A percentile compares a stretch with the other conserved stretches of the same genome.
phyloP scores from a whole-genome alignment of 2,329 filamentous ascomycete genomes.

The Diaporthe capsici region DNA sequence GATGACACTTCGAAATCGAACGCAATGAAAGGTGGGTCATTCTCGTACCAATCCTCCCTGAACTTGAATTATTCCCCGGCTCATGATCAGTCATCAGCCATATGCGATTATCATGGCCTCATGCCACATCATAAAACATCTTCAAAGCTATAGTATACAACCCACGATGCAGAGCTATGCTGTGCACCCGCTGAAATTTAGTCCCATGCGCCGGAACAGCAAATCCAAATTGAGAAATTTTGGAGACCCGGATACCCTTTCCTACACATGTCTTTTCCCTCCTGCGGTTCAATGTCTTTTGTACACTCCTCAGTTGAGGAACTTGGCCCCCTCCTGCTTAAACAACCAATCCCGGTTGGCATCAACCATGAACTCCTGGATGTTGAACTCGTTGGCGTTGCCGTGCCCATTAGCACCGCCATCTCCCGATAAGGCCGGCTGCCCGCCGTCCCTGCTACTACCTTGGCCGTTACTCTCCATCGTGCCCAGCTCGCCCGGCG shows the following conservation, averaged over 20 bases:
- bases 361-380: slow-evolving; percentile 83
- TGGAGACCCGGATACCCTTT: background rate
- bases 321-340: slow-evolving; percentile 61
- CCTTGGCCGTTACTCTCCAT: slow-evolving; percentile 44
- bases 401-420: slow-evolving; percentile 41
- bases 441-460: slow-evolving; percentile 42
- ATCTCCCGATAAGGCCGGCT: slow-evolving; percentile 39
- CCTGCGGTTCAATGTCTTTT: background rate
- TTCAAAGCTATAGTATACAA: slow-evolving; percentile 2
- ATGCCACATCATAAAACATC: background rate
- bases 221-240: background rate
- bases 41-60: background rate
- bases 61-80: background rate
- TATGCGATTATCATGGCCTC: slow-evolving; percentile 14
- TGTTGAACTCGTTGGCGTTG: slow-evolving; percentile 76
- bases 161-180: background rate
- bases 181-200: background rate
- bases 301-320: slow-evolving; percentile 40
- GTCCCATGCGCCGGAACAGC: background rate
- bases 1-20: background rate
- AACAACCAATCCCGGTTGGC: slow-evolving; percentile 83
- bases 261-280: background rate
- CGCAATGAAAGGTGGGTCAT: background rate
- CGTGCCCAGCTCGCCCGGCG: slow-evolving; percentile 49
- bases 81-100: slow-evolving; percentile 1